phyloP scores from a whole-genome alignment of 1,139 yeast genomes.

The Scheffersomyces lignicola region DNA sequence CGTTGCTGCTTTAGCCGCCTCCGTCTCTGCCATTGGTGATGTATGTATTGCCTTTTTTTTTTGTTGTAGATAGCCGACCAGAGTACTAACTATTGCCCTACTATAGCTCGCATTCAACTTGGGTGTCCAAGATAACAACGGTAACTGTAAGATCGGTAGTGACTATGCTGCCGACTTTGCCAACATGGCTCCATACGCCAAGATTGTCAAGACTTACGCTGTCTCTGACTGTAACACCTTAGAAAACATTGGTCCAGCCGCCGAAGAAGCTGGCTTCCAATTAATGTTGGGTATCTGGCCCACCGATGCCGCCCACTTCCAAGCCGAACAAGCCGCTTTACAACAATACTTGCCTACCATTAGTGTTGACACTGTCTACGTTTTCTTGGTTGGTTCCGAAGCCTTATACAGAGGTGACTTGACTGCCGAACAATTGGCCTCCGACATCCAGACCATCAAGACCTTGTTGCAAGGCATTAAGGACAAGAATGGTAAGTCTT shows the following conservation, averaged over 20 bases:
- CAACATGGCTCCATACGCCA: conserved; percentile 54
- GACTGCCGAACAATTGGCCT: conserved; percentile 67
- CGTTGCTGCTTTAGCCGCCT: conserved; percentile 36
- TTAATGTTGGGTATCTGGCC: conserved; percentile 90
- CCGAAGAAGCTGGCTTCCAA: conserved; percentile 70
- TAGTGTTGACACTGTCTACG: conserved; percentile 66
- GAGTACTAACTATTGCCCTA: conserved; percentile 20
- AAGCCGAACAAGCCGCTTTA: conserved; percentile 70
- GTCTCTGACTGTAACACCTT: conserved; percentile 87
- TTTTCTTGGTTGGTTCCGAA: conserved; percentile 87
- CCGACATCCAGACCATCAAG: conserved; percentile 60
- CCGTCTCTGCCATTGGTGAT: conserved; percentile 45
- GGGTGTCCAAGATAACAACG: conserved; percentile 71
- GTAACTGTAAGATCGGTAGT: conserved; percentile 67
- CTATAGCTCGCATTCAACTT: conserved; percentile 67
- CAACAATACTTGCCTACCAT: conserved; percentile 66
- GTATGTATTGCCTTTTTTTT: conserved; percentile 27
- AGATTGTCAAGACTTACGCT: conserved; percentile 76
- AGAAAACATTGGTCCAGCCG: conserved; percentile 81
- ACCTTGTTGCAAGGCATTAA: conserved; percentile 54
- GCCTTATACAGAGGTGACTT: conserved; percentile 85
- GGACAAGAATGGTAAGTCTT: conserved; percentile 81
- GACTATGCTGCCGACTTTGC: conserved; percentile 70
- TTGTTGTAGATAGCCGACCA: conserved; percentile 2
- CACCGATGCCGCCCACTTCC: conserved; percentile 71